phyloP scores from a whole-genome alignment of 2,329 filamentous ascomycete species.

The Immersiporthe knoxdaviesiana region DNA sequence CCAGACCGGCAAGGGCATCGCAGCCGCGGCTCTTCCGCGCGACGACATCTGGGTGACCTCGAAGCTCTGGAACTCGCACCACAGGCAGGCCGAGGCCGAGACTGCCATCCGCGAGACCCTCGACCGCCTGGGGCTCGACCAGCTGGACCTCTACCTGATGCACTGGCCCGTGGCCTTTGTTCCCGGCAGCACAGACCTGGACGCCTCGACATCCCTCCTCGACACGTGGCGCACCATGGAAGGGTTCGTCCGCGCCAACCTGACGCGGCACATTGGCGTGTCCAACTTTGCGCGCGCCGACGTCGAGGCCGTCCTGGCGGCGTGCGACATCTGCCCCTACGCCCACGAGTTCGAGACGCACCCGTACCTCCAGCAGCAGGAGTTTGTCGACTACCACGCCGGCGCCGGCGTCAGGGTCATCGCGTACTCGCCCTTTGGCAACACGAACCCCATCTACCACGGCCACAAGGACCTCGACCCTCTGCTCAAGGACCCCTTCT shows the following conservation, averaged over 20 bases:
- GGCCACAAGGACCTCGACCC: slow-evolving; percentile 35
- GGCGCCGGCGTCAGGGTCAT: slow-evolving; percentile 48
- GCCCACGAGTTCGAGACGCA: slow-evolving; percentile 63
- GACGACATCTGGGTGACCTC: slow-evolving; percentile 58
- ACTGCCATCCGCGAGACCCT: slow-evolving; percentile 52
- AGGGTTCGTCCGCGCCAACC: slow-evolving; percentile 54
- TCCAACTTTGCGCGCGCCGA: slow-evolving; percentile 59
- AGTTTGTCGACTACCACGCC: slow-evolving; percentile 50
- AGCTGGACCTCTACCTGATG: slow-evolving; percentile 58
- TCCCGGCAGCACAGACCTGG: slow-evolving; percentile 37
- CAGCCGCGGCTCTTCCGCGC: slow-evolving; percentile 50
- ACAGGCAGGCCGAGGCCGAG: slow-evolving; percentile 42
- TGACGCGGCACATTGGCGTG: slow-evolving; percentile 61
- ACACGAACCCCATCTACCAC: slow-evolving; percentile 53
- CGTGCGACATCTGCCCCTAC: slow-evolving; percentile 53
- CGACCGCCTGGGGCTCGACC: slow-evolving; percentile 50
- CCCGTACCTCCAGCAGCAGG: slow-evolving; percentile 55
- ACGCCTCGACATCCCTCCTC: slow-evolving; percentile 35
- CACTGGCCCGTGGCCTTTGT: slow-evolving; percentile 53
- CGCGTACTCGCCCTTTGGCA: slow-evolving; percentile 56
- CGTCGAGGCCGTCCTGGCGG: slow-evolving; percentile 44
- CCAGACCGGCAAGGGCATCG: slow-evolving; percentile 51
- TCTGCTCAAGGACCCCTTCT: slow-evolving; percentile 47
- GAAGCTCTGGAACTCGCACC: slow-evolving; percentile 42
- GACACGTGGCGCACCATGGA: slow-evolving; percentile 64